Evolutionary conservation across 2,329 filamentous ascomycete species (phyloP).

Genomic region (Madurella mycetomatis): DNA sequence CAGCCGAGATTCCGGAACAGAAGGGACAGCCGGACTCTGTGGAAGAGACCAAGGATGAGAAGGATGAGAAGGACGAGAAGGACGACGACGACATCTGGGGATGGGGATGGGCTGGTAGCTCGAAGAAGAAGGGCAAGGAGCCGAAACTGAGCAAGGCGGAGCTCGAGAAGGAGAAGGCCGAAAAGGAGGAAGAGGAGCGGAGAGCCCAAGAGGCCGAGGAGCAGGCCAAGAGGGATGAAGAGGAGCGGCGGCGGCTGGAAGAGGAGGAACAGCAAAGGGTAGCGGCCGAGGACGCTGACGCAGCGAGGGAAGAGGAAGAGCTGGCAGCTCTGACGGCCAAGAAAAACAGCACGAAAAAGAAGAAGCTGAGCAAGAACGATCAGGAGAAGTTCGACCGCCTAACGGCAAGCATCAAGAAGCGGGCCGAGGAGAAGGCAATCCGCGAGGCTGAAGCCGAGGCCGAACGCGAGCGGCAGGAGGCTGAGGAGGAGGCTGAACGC

Average conservation of each 20-base stretch:
- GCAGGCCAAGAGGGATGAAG: constrained; percentile 30
- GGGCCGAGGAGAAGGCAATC: constrained; percentile 39
- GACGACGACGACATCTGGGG: constrained; percentile 22
- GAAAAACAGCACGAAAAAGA: constrained; percentile 50
- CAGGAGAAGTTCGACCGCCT: constrained; percentile 41
- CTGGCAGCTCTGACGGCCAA: constrained; percentile 42
- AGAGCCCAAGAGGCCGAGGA: constrained; percentile 34
- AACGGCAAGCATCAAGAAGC: constrained; percentile 32
- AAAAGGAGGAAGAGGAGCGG: constrained; percentile 35
- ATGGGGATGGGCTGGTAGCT: constrained; percentile 42
- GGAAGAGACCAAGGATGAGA: constrained; percentile 41
- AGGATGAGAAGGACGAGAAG: constrained; percentile 35
- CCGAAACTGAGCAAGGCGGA: constrained; percentile 33
- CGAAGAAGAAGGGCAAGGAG: constrained; percentile 41
- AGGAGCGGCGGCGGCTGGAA: constrained; percentile 25
- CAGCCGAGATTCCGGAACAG: constrained; percentile 44
- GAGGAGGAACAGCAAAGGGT: constrained; percentile 14
- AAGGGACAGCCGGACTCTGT: constrained; percentile 44
- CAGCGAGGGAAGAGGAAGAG: constrained; percentile 32
- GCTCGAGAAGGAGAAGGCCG: constrained; percentile 40
- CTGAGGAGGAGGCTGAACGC: constrained; percentile 17
- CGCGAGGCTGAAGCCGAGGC: constrained; percentile 20
- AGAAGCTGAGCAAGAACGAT: constrained; percentile 41
- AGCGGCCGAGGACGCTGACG: constrained; percentile 19
- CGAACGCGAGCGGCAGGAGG: background rate